Evolutionary conservation across 805 yeast genomes (phyloP), one percentile per base, ranked within the genome.

Genomic region (Starmerella potacharoeniae): DNA sequence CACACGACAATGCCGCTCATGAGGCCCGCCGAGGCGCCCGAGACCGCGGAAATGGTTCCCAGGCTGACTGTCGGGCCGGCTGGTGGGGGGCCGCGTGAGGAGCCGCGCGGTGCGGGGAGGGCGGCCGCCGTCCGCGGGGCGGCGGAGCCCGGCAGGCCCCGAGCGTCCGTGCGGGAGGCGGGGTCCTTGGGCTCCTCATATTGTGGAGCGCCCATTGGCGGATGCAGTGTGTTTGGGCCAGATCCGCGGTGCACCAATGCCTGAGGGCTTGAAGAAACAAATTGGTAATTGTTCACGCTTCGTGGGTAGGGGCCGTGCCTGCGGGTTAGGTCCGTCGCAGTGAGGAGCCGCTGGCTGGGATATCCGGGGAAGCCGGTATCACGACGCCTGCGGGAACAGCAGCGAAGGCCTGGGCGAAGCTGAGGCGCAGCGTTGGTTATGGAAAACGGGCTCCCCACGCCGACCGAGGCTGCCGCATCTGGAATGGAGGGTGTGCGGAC

Each of bases 21-120:
- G 61, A 93, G 84, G 1, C 98, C 98, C 0, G 97, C 87, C n/a
- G 88, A 69, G 0, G 97, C 97, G 0, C 98, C 98, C 1, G 95
- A 79, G 0, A 85, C 63, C 6, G 97, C 93, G 13, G 85, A 81
- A 37, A 88, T 49, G 43, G 48, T 52, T n/a, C 56, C 59, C 31
- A 53, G 55, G 8, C 49, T 34, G 30, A 43, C 30, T 1, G 22
- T 52, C 7, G 34, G 30, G 17, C 55, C 40, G 40, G 54, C 36
- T 29, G 33, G 13, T 22, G 22, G 22, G 22, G 22, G 22, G 3
- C 22, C 22, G 48, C 44, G 8, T 28, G 54, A 34, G 44, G 37
- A 11, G 34, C 37, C 14, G 45, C 29, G 43, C 11, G 43, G 7
- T 40, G 43, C 43, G 43, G 43, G n/a, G 41, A 28, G 2, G 9